Evolutionary conservation across 768 basidiomycete species (phyloP).

Genomic region (Kwoniella sp.): DNA sequence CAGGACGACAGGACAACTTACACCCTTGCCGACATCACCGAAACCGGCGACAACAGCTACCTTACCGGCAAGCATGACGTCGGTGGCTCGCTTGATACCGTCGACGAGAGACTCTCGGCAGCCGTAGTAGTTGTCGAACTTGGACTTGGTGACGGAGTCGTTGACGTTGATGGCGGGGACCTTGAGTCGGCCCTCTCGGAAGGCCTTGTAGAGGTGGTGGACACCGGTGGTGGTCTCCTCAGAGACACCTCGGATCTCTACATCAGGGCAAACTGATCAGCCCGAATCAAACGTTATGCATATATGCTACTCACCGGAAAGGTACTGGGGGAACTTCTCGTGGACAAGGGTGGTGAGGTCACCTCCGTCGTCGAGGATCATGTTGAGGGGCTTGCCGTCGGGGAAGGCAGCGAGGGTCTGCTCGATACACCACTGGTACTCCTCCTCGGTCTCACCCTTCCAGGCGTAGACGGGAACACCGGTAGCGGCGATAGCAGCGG

Average conservation of each 20-base stretch:
- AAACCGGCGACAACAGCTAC: constrained; percentile 98
- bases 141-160: constrained; percentile 99
- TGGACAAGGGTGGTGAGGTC: constrained; percentile 93
- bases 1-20: constrained; percentile 59
- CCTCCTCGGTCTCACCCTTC: constrained; percentile 99
- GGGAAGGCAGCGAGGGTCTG: constrained; percentile 89
- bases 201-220: constrained; percentile 97
- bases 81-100: constrained; percentile 99
- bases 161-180: constrained; percentile 99
- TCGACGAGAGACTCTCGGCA: constrained; percentile 99
- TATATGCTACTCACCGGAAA: constrained; percentile 71
- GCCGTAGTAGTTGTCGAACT: constrained; percentile 84
- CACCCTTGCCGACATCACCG: constrained; percentile 99
- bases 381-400: constrained; percentile 80
- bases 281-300: too few relatives aligned
- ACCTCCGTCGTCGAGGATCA: constrained; percentile 99
- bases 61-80: constrained; percentile 99
- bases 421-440: constrained; percentile 97
- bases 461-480: constrained; percentile 98
- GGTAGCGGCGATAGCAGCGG: constrained; percentile 95
- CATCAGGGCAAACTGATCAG: background rate
- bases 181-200: constrained; percentile 93
- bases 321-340: constrained; percentile 90
- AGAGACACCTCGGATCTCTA: constrained; percentile 88
- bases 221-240: constrained; percentile 99